Evolutionary conservation across 2,329 filamentous ascomycete species (phyloP).

Genomic region (Dactylonectria estremocensis): DNA sequence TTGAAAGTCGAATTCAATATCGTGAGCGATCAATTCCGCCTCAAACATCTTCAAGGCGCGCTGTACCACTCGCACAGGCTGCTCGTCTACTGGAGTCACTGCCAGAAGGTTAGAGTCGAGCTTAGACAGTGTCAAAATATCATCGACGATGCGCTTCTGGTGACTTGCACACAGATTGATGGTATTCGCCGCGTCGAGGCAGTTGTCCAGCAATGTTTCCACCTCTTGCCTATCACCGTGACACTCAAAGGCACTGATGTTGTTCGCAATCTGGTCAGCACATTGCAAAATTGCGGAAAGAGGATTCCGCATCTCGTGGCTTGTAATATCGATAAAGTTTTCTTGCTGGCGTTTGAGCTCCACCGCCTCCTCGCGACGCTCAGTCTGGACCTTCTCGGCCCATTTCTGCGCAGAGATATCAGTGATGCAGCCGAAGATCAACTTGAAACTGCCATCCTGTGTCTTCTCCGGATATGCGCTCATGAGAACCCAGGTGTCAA

Average conservation of each 20-base stretch:
- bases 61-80: conserved; percentile 78
- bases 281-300: conserved; percentile 83
- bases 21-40: conserved; percentile 79
- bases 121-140: conserved; percentile 77
- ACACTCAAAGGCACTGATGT: conserved; percentile 61
- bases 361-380: conserved; percentile 84
- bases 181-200: conserved; percentile 84
- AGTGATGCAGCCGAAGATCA: conserved; percentile 85
- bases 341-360: conserved; percentile 82
- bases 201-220: conserved; percentile 66
- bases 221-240: conserved; percentile 59
- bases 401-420: conserved; percentile 90
- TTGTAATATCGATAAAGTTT: conserved; percentile 83
- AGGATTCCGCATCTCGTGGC: conserved; percentile 84
- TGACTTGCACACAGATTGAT: conserved; percentile 86
- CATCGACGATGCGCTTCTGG: conserved; percentile 81
- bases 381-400: conserved; percentile 85
- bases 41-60: conserved; percentile 85
- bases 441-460: conserved; percentile 75
- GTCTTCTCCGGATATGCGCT: conserved; percentile 82
- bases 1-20: conserved; percentile 79
- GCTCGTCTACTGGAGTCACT: conserved; percentile 79
- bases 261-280: conserved; percentile 78
- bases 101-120: conserved; percentile 79
- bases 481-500: conserved; percentile 84